Evolutionary conservation across 305 asterid species (phyloP).

Genomic region (Fraxinus dipetala): DNA sequence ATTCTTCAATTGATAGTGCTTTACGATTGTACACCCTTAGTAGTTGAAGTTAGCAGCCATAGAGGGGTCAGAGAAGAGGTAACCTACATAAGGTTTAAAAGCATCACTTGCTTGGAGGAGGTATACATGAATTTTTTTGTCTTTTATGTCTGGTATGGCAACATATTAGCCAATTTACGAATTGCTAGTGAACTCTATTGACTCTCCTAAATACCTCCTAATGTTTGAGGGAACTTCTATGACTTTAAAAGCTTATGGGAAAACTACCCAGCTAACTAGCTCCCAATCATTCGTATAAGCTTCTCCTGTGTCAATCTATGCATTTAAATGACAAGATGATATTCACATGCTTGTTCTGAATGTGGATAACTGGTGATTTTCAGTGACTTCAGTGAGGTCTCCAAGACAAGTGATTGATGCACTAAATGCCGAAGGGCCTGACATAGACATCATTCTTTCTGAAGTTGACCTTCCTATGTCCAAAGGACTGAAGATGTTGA

Average conservation of each 20-base stretch:
- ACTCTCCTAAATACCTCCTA: neutral
- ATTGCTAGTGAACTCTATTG: neutral
- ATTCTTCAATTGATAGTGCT: neutral
- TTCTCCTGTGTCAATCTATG: constrained; percentile 2
- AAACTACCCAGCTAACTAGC: neutral
- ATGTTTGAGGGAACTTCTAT: neutral
- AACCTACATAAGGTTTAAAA: neutral
- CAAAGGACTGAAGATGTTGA: constrained; percentile 67
- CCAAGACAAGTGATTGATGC: constrained; percentile 85
- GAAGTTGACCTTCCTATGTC: constrained; percentile 85
- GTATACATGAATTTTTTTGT: neutral
- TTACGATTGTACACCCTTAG: neutral
- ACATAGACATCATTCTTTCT: constrained; percentile 74
- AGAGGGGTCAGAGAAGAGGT: too few relatives aligned
- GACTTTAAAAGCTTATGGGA: neutral
- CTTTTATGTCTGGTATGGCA: neutral
- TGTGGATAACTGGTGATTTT: constrained; percentile 21
- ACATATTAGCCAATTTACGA: neutral
- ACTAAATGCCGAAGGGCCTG: constrained; percentile 73
- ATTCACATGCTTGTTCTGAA: neutral
- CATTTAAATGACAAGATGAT: constrained; percentile 12
- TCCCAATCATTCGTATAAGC: neutral
- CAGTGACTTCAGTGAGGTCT: constrained; percentile 75
- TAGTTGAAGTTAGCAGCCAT: neutral
- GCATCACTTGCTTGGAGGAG: neutral